phyloP scores from a whole-genome alignment of 495 filamentous ascomycete genomes.

The Xylaria intraflava region DNA sequence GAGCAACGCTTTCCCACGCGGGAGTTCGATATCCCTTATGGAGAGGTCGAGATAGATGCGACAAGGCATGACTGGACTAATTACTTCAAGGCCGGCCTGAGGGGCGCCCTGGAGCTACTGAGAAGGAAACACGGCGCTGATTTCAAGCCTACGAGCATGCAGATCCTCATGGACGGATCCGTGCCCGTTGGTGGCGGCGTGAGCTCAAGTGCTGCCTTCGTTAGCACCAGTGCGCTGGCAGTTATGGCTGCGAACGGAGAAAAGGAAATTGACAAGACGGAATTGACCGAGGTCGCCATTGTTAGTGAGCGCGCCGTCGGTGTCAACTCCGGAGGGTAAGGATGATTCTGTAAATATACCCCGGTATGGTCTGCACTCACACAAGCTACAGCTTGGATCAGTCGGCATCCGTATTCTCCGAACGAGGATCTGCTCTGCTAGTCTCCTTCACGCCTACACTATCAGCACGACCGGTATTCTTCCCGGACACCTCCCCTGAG shows the following conservation, averaged over 20 bases:
- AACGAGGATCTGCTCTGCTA: slow-evolving; percentile 77
- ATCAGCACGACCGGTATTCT: slow-evolving; percentile 65
- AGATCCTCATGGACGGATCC: slow-evolving; percentile 82
- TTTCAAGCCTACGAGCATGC: slow-evolving; percentile 69
- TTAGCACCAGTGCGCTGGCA: slow-evolving; percentile 82
- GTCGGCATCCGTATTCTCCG: slow-evolving; percentile 89
- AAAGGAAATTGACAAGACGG: slow-evolving; percentile 72
- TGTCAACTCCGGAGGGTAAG: slow-evolving; percentile 90
- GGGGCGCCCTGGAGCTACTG: slow-evolving; percentile 73
- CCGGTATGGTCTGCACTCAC: slow-evolving; percentile 10
- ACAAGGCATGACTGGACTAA: slow-evolving; percentile 91
- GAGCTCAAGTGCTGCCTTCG: slow-evolving; percentile 90
- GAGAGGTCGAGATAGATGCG: slow-evolving; percentile 73
- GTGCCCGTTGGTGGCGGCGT: slow-evolving; percentile 89
- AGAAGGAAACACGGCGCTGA: slow-evolving; percentile 54
- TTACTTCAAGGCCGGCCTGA: slow-evolving; percentile 91
- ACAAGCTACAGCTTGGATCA: slow-evolving; percentile 72
- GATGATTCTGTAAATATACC: not conserved
- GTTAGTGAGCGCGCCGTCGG: slow-evolving; percentile 91
- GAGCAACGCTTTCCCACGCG: slow-evolving; percentile 66
- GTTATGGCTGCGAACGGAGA: slow-evolving; percentile 83
- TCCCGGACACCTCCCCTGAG: slow-evolving; percentile 75
- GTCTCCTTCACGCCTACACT: slow-evolving; percentile 85
- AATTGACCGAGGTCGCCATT: slow-evolving; percentile 82
- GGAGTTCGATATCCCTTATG: slow-evolving; percentile 66